Base-by-base conservation (phyloP, 495 filamentous ascomycete species). In the Letharia lupina region DNA sequence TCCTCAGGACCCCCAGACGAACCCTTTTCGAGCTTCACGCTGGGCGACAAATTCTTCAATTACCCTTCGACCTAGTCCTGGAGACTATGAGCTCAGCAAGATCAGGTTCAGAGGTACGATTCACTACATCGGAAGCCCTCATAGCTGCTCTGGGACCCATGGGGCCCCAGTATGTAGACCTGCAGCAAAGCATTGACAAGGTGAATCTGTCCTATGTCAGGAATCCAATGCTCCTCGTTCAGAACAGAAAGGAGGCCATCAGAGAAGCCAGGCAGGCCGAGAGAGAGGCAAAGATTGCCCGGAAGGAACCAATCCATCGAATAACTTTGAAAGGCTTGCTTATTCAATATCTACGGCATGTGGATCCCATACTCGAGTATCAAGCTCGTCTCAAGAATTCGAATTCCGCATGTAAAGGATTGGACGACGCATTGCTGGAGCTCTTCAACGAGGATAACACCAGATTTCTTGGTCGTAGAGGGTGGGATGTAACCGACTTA, bases 401-500 rank as follows among this genome's bases (percentile, higher is more conserved):
- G 12, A 52, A 59, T 3, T 9, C 11, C 18, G 45, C 18, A 11
- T 57, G 54, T 12, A 20, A 48, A 4, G 33, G 65, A 3, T 57
- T 77, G 58, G 70, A 78, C 41, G 64, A 20, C 37, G 73, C 73
- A 28, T 56, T 82, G 12, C 63, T 67, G 40, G 57, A 72, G 15
- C 74, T 82, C 20, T 82, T 84, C 45, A 68, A 72, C 61, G 13
- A 64, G 1, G 65, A 72, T 15, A 70, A 65, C 15, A 13, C 72
- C 40, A 65, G 57, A 0, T 81, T 76, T 39, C 72, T 88, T 4
- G 64, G 48, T 7, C 42, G 47, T 10, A 75, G 75, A 44, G 77
- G 79, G 6, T 84, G 79, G 66, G 70, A 67, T 39, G 63, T 76
- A 4, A 68, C 74, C n/a, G 82, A 88, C 74, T 77, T 88, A 37